Evolutionary conservation across 805 yeast genomes (phyloP).

Genomic region (Blastobotrys chiropterorum): DNA sequence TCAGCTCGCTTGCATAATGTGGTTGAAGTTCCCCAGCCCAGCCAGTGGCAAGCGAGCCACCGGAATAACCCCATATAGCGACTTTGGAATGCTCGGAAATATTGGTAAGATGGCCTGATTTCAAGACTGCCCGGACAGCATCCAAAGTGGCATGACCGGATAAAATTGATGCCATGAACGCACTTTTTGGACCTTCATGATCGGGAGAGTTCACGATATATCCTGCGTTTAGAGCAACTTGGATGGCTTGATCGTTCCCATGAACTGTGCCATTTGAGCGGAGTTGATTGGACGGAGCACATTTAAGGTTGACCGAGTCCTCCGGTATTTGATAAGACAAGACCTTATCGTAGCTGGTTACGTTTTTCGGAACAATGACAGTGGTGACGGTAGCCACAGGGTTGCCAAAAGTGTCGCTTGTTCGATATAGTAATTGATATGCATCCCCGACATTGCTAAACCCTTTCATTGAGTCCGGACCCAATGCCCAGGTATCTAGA

Average conservation of each 20-base stretch:
- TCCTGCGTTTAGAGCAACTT: slow-evolving; percentile 16
- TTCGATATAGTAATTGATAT: slow-evolving; percentile 23
- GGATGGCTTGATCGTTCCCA: background rate
- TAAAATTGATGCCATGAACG: slow-evolving; percentile 24
- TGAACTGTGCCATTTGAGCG: background rate
- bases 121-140: slow-evolving; percentile 22
- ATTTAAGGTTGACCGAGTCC: slow-evolving; percentile 19
- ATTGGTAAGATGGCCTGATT: slow-evolving; percentile 26
- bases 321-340: slow-evolving; percentile 23
- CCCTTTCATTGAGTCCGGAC: too few species aligned
- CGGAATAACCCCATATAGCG: slow-evolving; percentile 81
- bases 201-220: slow-evolving; percentile 21
- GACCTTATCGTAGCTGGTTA: slow-evolving; percentile 10
- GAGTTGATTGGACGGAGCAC: slow-evolving; percentile 24
- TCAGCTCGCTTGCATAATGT: slow-evolving; percentile 22
- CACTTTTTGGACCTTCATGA: slow-evolving; percentile 27
- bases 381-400: slow-evolving; percentile 27
- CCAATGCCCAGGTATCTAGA: too few species aligned
- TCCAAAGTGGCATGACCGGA: slow-evolving; percentile 25
- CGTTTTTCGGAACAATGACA: slow-evolving; percentile 20
- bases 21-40: slow-evolving; percentile 26
- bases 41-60: slow-evolving; percentile 70
- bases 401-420: slow-evolving; percentile 23
- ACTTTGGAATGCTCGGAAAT: slow-evolving; percentile 35
- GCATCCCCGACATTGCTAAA: slow-evolving; percentile 7